A percentile compares a stretch with the other conserved stretches of the same genome.
phyloP scores from a whole-genome alignment of 2,329 filamentous ascomycete species.

The Xylariaceae sp. region DNA sequence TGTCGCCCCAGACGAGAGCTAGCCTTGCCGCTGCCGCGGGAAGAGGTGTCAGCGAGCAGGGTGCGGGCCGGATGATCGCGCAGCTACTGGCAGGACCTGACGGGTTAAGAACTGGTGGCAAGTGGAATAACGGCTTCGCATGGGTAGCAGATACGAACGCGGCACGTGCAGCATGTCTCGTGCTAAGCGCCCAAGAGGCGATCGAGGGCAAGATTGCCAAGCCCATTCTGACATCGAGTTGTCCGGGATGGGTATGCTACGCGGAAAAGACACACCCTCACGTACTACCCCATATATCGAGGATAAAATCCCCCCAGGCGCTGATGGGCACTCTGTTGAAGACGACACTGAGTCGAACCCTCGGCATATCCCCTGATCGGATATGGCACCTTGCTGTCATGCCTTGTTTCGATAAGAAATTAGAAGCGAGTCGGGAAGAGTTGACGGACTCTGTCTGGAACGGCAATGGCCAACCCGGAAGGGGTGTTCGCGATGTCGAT shows the following conservation, averaged over 20 bases:
- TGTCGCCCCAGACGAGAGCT: conserved; percentile 86
- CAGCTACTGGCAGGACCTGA: conserved; percentile 67
- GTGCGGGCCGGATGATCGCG: conserved; percentile 77
- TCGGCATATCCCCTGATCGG: conserved; percentile 67
- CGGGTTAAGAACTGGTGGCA: conserved; percentile 65
- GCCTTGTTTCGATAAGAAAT: conserved; percentile 99
- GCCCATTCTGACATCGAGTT: conserved; percentile 80
- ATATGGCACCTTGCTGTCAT: conserved; percentile 96
- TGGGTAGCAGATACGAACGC: conserved; percentile 90
- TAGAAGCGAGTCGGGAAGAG: conserved; percentile 90
- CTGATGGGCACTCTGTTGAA: conserved; percentile 87
- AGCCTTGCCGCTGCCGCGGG: conserved; percentile 81
- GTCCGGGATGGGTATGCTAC: conserved; percentile 98
- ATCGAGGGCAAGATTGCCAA: conserved; percentile 36
- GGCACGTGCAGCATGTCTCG: conserved; percentile 75
- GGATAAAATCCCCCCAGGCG: conserved; percentile 90
- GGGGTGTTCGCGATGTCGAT: conserved; percentile 79
- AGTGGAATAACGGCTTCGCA: conserved; percentile 69
- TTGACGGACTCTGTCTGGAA: conserved; percentile 77
- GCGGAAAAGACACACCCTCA: conserved; percentile 97
- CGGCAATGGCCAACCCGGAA: conserved; percentile 40
- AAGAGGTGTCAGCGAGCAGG: conserved; percentile 60
- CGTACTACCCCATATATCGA: conserved; percentile 83
- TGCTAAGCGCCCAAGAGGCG: conserved; percentile 70
- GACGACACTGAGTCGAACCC: conserved; percentile 67